Base-by-base conservation (phyloP, 1,284 basidiomycete genomes). In the Malassezia caprae region DNA sequence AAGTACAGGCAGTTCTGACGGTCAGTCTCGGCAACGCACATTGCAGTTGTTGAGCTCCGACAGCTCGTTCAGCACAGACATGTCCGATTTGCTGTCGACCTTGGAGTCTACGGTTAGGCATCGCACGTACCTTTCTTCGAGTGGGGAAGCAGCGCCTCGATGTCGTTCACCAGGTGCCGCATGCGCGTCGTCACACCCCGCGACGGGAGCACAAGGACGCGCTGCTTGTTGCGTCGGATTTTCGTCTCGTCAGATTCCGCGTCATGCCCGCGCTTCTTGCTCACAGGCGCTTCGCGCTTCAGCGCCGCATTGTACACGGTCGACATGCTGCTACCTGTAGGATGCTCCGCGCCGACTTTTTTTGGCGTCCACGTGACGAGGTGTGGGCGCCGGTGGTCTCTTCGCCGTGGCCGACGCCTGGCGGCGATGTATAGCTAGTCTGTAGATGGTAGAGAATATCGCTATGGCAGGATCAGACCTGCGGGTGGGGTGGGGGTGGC, bases 41-140 rank as follows among this genome's bases (percentile, higher is more conserved):
- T 96, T 96, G 79, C 94, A 99, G 73, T 93, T 96, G 77, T 96
- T 85, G 32, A 99, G 82, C 77, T 98, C 94, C 30, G 94, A 90
- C 19, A 99, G 83, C 77, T 98, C 94, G 55, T 96, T 96, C 45
- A 99, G 81, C 43, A 96, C 83, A 63, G 89, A 82, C 0, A 98
- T 80, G 61, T 96, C 88, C 53, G 89, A 91, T 78, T 98, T 98
- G 27, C 90, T 90, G 77, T 98, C 93, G 39, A 99, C 82, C 56
- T 74, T 74, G 19, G 70, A 68, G 53, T 74, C 69, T 91, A 94
- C 69, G 27, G 24, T 27, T 37, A 46, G 30, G n/a, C 30, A 8
- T 35, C 2, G 4, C 11, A 30, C 31, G 45, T 35, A 30, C 62
- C 45, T 80, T 96, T 96, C 80, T 98, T 99, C 3, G 88, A 82